A percentile compares a stretch with the other conserved stretches of the same genome.
Conservation (phyloP, 2,329 filamentous ascomycete species). For the Pyricularia sp. region DNA sequence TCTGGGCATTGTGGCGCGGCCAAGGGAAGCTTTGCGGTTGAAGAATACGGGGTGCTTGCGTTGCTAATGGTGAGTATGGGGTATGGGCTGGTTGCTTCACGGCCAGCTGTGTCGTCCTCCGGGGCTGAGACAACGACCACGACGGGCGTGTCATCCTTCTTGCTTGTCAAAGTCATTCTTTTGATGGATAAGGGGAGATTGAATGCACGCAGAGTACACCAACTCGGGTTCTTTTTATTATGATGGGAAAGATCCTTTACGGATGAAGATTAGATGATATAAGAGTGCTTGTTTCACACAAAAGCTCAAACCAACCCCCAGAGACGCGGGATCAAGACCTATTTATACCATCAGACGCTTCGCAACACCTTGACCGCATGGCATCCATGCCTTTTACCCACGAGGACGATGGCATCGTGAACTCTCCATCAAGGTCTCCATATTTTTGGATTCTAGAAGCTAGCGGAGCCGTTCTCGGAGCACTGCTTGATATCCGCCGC, state of each 20-base stretch:
- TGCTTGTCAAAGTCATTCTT: background rate
- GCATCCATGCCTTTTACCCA: background rate
- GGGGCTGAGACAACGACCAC: background rate
- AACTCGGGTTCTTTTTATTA: background rate
- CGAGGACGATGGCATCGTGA: background rate
- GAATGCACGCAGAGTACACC: background rate
- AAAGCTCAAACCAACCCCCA: background rate
- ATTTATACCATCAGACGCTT: background rate
- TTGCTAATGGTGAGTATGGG: background rate
- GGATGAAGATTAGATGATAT: background rate
- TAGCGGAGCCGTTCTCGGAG: background rate
- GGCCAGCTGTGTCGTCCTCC: background rate
- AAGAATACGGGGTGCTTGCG: background rate
- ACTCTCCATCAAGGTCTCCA: background rate
- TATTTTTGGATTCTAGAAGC: background rate
- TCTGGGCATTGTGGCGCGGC: conserved; percentile 22
- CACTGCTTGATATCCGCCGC: background rate
- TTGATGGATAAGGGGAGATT: background rate
- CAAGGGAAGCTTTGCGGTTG: background rate
- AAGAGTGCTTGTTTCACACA: background rate
- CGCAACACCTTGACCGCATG: background rate
- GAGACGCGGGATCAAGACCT: background rate
- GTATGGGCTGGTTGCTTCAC: background rate
- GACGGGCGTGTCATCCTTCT: background rate
- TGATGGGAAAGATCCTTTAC: background rate